Evolutionary conservation across 2,329 filamentous ascomycete genomes (phyloP).

Genomic region (Cadophora luteo-olivacea): DNA sequence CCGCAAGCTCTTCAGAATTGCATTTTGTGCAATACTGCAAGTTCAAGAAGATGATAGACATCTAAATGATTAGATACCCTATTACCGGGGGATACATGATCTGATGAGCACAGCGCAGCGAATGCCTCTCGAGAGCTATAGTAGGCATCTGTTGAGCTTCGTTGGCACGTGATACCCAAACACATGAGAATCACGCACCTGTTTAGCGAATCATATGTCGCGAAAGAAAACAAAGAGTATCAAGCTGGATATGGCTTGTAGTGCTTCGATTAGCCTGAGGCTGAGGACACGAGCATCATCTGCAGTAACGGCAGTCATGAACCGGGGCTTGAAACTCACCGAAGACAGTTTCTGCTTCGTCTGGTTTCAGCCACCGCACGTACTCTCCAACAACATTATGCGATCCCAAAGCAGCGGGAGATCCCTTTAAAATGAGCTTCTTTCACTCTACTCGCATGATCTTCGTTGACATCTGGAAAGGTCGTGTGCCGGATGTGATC

Average conservation of each 20-base stretch:
- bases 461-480: not conserved
- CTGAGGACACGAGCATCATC: constrained; percentile 3
- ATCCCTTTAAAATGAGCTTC: not conserved
- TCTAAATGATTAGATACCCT: no score
- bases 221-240: not conserved
- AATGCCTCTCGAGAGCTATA: no score
- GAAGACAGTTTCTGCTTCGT: constrained; percentile 16
- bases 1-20: no score
- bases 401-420: not conserved
- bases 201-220: not conserved
- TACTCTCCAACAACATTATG: not conserved
- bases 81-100: no score
- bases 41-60: no score
- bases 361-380: constrained; percentile 20
- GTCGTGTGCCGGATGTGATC: constrained; percentile 2
- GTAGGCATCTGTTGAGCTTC: no score
- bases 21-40: no score
- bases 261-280: not conserved
- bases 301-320: constrained; percentile 10
- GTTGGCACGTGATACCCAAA: not conserved
- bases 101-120: no score
- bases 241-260: not conserved
- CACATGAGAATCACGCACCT: no score
- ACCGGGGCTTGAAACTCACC: constrained; percentile 1
- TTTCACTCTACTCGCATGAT: not conserved